Percentiles rank a stretch among this genome's conserved stretches.
phyloP scores from a whole-genome alignment of 1,284 basidiomycete species.

The Athelia psychrophila region DNA sequence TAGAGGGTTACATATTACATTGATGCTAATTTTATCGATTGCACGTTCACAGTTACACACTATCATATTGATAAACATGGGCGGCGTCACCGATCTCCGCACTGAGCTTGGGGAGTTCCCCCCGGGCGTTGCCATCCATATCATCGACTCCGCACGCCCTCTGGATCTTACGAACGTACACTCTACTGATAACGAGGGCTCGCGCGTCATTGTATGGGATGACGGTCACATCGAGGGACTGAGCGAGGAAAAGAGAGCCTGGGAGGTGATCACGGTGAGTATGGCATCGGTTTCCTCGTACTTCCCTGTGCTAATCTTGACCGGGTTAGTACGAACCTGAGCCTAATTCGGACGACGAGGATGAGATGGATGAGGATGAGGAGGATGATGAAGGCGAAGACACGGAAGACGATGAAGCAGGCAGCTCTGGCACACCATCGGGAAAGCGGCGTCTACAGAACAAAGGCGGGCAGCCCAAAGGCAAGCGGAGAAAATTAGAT shows the following conservation, averaged over 20 bases:
- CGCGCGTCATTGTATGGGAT: conserved; percentile 85
- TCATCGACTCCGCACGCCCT: conserved; percentile 93
- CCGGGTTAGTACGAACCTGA: conserved; percentile 64
- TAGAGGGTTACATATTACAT: no score
- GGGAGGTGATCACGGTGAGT: conserved; percentile 77
- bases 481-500: conserved; percentile 49
- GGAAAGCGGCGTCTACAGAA: conserved; percentile 58
- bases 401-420: conserved; percentile 46
- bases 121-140: conserved; percentile 69
- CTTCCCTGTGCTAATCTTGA: not conserved
- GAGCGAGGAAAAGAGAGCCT: conserved; percentile 66
- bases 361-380: conserved; percentile 50
- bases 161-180: conserved; percentile 91
- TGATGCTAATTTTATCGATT: no score
- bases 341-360: conserved; percentile 64
- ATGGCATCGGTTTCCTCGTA: not conserved
- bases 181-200: conserved; percentile 64
- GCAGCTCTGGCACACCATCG: conserved; percentile 35
- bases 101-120: conserved; percentile 67
- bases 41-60: conserved; percentile 71
- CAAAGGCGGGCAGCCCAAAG: conserved; percentile 34
- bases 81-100: conserved; percentile 83
- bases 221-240: conserved; percentile 77
- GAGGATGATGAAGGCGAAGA: conserved; percentile 40
- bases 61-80: conserved; percentile 91